Evolutionary conservation across 179 eudicot species (phyloP).

Genomic region (Amaranthus tricolor): DNA sequence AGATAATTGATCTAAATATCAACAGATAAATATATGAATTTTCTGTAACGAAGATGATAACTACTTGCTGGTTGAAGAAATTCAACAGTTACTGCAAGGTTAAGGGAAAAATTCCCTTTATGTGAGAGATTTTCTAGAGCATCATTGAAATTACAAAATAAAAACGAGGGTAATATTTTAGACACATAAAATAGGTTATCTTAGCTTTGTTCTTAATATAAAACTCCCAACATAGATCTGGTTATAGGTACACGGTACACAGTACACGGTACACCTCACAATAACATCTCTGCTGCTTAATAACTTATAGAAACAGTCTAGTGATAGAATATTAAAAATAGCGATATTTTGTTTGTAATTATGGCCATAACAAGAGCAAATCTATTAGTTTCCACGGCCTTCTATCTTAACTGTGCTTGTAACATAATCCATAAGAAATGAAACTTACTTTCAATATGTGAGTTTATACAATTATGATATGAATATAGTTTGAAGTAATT

Average conservation of each 20-base stretch:
- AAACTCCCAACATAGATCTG: not conserved
- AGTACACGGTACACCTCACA: not conserved
- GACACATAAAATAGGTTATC: no score
- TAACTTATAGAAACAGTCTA: not conserved
- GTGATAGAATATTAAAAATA: no score
- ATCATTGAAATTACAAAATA: no score
- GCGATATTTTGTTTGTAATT: not conserved
- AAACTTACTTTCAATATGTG: not conserved
- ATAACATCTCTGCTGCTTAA: not conserved
- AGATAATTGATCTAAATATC: slow-evolving; percentile 9
- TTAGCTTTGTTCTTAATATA: no score
- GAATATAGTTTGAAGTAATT: no score
- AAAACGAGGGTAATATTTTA: no score
- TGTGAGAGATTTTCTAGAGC: no score
- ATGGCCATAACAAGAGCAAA: not conserved
- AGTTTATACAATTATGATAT: no score
- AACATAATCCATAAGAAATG: not conserved
- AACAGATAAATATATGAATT: not conserved
- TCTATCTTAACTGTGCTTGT: not conserved
- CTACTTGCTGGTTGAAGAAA: not conserved
- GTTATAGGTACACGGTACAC: not conserved
- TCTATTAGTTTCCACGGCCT: not conserved
- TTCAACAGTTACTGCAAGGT: not conserved
- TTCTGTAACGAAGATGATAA: not conserved
- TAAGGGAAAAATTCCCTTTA: not conserved